Evolutionary conservation across 2,329 filamentous ascomycete genomes (phyloP).

Genomic region (Neopestalotiopsis sp.): DNA sequence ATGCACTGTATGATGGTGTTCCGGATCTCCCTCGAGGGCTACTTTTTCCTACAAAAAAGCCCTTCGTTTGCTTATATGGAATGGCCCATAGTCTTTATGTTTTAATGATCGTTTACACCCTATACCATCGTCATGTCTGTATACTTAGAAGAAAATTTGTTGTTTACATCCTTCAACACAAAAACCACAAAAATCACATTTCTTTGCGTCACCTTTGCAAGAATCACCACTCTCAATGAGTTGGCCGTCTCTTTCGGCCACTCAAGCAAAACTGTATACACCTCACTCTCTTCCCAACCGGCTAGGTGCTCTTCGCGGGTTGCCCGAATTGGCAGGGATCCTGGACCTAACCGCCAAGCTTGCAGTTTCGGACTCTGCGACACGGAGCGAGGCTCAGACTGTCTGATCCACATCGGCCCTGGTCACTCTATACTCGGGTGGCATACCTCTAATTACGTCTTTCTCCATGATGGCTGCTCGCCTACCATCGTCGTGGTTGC

Average conservation of each 20-base stretch:
- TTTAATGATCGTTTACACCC: conserved; percentile 4
- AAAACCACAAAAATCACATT: conserved; percentile 23
- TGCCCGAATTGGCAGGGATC: neutral
- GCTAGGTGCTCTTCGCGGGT: neutral
- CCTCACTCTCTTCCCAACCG: too few species aligned
- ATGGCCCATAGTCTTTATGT: neutral
- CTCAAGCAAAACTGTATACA: neutral
- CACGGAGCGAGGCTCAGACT: conserved; percentile 7
- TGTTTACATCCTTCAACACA: conserved; percentile 16
- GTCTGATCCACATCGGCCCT: conserved; percentile 10
- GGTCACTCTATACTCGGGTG: neutral
- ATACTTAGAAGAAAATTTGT: conserved; percentile 22
- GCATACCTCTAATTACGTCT: neutral
- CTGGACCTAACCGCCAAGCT: conserved; percentile 9
- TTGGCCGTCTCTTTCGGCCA: neutral
- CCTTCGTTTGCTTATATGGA: neutral
- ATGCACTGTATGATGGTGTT: conserved; percentile 5
- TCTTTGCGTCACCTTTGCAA: neutral
- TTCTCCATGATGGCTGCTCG: neutral
- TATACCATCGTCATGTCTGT: conserved; percentile 23
- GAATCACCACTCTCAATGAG: neutral
- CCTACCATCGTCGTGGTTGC: neutral
- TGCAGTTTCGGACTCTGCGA: conserved; percentile 14
- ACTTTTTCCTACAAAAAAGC: neutral
- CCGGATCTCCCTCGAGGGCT: neutral